Base-by-base conservation (phyloP, 768 basidiomycete genomes). In the Cytidiella melzeri region DNA sequence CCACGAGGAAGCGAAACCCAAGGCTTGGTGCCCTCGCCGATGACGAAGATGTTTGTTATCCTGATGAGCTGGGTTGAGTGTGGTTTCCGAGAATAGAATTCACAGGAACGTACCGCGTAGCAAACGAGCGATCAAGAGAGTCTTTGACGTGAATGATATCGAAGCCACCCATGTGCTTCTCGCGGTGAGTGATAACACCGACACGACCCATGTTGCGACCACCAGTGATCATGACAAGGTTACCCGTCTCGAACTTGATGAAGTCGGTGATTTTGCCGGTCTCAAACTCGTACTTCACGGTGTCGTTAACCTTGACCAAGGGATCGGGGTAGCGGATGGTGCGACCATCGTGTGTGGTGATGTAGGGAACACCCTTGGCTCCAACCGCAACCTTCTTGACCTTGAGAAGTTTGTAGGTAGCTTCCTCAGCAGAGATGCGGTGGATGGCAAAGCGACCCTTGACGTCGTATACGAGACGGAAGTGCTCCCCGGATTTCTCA, bases 261-360 rank as follows among this genome's bases (percentile, higher is more conserved):
- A 81, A 90, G 64, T 94, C 88, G 47, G 71, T 79, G 67, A 99
- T 93, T 77, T 97, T 96, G 72, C 80, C 79, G 71, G 92, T 86
- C 69, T 92, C 89, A 55, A 99, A 75, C 72, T 98, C 96, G 67
- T 87, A 98, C 72, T 92, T 96, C 71, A 98, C 83, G 45, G 93
- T 92, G 74, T 98, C 96, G 79, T 98, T 95, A 70, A 90, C 92
- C 63, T 77, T 81, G 81, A 99, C 92, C 60, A 72, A 69, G 25
- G 96, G 96, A 71, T 99, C 96, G 59, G 96, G 95, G 76, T 97
- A 99, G 56, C 96, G 94, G 75, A 99, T 98, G 57, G 96, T 99
- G 68, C 96, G 92, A 46, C 96, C 96, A 64, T 99, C 96, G 75
- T 99, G 96, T 59, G 95, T 97, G 72, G 97, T 91, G 59, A 99